Percentiles rank a stretch among this genome's conserved stretches.
Conservation (phyloP, 352 stramenopile genomes). For the Pythium folliculosum region DNA sequence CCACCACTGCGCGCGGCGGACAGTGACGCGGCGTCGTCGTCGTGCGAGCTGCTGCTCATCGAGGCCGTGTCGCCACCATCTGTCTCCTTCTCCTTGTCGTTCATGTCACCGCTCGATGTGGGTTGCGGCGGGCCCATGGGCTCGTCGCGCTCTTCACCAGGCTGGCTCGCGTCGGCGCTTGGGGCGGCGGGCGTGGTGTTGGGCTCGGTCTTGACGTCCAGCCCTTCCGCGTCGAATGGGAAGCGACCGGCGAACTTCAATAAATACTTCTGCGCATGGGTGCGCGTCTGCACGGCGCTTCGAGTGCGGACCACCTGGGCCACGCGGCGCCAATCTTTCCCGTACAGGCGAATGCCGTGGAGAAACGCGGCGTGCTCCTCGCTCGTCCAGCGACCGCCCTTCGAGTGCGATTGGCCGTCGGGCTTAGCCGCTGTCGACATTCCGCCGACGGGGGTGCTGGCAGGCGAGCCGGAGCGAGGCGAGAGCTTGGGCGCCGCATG, state of each 20-base stretch:
- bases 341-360: slow-evolving; percentile 84
- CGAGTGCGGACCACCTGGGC: slow-evolving; percentile 81
- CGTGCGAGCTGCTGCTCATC: slow-evolving; percentile 19
- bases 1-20: background rate
- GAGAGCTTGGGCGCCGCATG: slow-evolving; percentile 25
- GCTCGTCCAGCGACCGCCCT: slow-evolving; percentile 86
- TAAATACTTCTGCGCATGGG: slow-evolving; percentile 92
- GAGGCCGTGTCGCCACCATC: slow-evolving; percentile 31
- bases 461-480: slow-evolving; percentile 17
- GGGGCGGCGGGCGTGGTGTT: background rate
- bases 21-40: slow-evolving; percentile 11
- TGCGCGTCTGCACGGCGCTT: slow-evolving; percentile 87
- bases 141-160: background rate
- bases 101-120: background rate
- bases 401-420: slow-evolving; percentile 38
- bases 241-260: slow-evolving; percentile 89
- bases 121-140: background rate
- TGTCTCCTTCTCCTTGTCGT: slow-evolving; percentile 21
- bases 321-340: slow-evolving; percentile 86
- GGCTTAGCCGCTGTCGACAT: slow-evolving; percentile 12
- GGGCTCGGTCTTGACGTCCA: slow-evolving; percentile 18
- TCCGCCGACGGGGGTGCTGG: background rate
- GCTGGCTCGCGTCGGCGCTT: background rate
- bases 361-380: slow-evolving; percentile 87
- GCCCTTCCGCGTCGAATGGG: slow-evolving; percentile 53